Base-by-base conservation (phyloP, 495 filamentous ascomycete species). In the Cudoniella acicularis region DNA sequence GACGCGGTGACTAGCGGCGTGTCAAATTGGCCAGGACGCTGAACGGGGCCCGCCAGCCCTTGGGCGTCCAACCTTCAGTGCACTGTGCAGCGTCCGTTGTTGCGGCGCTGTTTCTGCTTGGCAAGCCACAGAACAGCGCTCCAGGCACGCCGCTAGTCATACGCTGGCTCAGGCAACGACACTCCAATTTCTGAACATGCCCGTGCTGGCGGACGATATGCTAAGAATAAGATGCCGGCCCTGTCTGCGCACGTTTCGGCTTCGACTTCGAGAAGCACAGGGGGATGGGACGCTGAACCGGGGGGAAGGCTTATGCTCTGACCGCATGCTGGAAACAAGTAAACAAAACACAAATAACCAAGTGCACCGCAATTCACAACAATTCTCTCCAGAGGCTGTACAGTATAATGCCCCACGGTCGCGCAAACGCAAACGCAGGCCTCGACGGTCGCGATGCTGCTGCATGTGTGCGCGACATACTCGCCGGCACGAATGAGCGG, bases 1-100 rank as follows among this genome's bases (percentile, higher is more conserved):
- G 56, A 63, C 56, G 61, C 61, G 61, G 61, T 63, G 61, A 49
- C 47, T 64, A 57, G 56, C 56, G 61, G 10, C 26, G 61, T 64
- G 61, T 64, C 61, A 64, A 64, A 57, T 60, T 57, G n/a, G 40
- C 61, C 41, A 60, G 56, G 51, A 40, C 36, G 40, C 23, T 23
- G 10, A 25, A 25, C 36, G 21, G 51, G 47, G 53, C 22, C 55
- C 42, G 55, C 45, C 45, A 49, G 30, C 30, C 4, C 30, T 36
- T 22, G 45, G 2, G 22, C n/a, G 54, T 23, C 21, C 20, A 22
- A 9, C 2, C 13, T n/a, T n/a, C n/a, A n/a, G n/a, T n/a, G n/a
- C n/a, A n/a, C n/a, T 17, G 41, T 47, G 52, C 27, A 45, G 21
- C 41, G 22, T 52, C 47, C 49, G 54, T 59, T 58, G 40, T 52